Evolutionary conservation across 176 grass and related monocot genomes (phyloP).

Genomic region (Canna indica): DNA sequence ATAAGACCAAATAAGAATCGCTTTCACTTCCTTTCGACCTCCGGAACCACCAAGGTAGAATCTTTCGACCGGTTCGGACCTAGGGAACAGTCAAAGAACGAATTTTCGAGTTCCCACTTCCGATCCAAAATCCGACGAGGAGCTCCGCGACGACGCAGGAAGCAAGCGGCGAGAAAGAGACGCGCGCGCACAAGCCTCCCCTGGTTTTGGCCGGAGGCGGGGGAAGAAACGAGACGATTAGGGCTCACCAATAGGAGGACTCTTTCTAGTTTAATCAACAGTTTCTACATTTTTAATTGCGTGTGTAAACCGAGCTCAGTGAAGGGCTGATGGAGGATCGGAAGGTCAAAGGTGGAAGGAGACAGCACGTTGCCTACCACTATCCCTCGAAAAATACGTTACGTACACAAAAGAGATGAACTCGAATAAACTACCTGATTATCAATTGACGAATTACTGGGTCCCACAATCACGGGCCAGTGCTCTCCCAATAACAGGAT

Average conservation of each 20-base stretch:
- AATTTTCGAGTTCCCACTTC: neutral
- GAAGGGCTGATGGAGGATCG: neutral
- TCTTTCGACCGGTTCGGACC: neutral
- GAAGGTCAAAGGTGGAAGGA: neutral
- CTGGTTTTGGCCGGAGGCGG: neutral
- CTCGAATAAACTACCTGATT: neutral
- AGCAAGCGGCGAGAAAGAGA: no score
- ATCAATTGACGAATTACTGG: neutral
- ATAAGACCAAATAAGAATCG: neutral
- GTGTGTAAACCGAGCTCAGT: neutral
- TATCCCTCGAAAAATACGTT: neutral
- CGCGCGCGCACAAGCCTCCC: neutral
- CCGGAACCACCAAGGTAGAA: neutral
- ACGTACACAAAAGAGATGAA: neutral
- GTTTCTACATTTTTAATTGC: neutral
- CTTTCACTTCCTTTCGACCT: neutral
- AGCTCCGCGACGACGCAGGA: neutral
- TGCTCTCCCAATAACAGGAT: neutral
- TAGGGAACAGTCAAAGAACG: neutral
- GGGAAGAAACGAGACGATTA: neutral
- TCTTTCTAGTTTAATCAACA: neutral
- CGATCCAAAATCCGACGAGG: slow-evolving; percentile 1
- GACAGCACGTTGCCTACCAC: neutral
- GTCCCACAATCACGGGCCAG: neutral
- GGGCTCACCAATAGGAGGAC: neutral